Conservation (phyloP, 1,284 basidiomycete genomes). For the Grifola frondosa region DNA sequence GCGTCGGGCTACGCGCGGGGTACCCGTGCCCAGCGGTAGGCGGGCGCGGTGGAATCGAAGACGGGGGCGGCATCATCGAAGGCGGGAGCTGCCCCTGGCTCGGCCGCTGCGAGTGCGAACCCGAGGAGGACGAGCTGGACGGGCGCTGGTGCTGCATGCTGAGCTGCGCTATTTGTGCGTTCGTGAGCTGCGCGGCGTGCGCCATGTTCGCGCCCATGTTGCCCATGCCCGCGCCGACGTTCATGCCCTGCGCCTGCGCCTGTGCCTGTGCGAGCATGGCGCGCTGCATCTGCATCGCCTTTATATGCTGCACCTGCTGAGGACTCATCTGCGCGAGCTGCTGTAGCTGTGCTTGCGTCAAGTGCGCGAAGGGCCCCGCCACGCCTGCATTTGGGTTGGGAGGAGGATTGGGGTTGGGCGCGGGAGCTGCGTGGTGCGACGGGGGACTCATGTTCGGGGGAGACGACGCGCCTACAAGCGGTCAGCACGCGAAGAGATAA, state of each 20-base stretch:
- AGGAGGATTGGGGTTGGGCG: slow-evolving; percentile 6
- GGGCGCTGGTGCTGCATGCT: slow-evolving; percentile 18
- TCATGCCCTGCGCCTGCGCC: slow-evolving; percentile 3
- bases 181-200: slow-evolving; percentile 1
- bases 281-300: slow-evolving; percentile 17
- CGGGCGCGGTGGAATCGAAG: slow-evolving; percentile 25
- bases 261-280: slow-evolving; percentile 14
- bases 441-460: slow-evolving; percentile 18
- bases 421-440: no score
- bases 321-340: slow-evolving; percentile 18
- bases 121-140: slow-evolving; percentile 18
- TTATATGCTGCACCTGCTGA: no score
- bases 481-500: slow-evolving; percentile 1
- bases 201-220: slow-evolving; percentile 3
- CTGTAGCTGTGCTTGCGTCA: slow-evolving; percentile 16
- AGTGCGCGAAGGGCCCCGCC: slow-evolving; percentile 8
- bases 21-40: slow-evolving; percentile 12
- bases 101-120: slow-evolving; percentile 14
- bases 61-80: slow-evolving; percentile 22
- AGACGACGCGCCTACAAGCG: slow-evolving; percentile 7
- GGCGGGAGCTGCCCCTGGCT: slow-evolving; percentile 14
- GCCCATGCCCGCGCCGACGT: slow-evolving; percentile 5
- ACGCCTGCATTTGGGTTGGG: slow-evolving; percentile 5
- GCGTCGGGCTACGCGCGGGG: slow-evolving; percentile 1
- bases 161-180: no score